These are phyloP conservation scores for Talaromyces sp. DNA, from an alignment of 2,329 filamentous ascomycete genomes.

Conservation along the genomic window DNA sequence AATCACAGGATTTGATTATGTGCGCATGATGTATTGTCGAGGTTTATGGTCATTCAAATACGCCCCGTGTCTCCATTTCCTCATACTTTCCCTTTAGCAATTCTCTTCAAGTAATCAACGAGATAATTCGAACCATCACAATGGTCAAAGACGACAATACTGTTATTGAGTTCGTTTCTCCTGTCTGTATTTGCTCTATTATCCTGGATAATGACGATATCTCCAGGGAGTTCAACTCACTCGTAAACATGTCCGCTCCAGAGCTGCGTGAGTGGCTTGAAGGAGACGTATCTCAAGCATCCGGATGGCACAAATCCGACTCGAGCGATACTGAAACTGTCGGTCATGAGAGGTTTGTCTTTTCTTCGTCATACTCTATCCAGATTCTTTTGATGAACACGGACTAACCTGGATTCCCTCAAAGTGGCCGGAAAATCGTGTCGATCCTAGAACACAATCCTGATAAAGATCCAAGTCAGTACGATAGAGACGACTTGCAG, in stretches of 20 bases:
- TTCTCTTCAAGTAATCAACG: too few relatives aligned
- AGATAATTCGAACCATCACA: background rate
- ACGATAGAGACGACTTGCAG: slow-evolving; percentile 9
- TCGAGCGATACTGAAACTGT: slow-evolving; percentile 9
- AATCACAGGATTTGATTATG: background rate
- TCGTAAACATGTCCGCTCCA: slow-evolving; percentile 11
- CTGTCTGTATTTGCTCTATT: too few relatives aligned
- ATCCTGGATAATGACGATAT: background rate
- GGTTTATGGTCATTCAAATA: background rate
- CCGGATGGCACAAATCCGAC: slow-evolving; percentile 11
- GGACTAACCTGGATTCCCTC: background rate
- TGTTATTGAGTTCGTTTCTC: slow-evolving; percentile 6
- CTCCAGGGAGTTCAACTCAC: slow-evolving; percentile 10
- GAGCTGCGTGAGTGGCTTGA: slow-evolving; percentile 12
- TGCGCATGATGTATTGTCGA: background rate
- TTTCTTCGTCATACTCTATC: background rate
- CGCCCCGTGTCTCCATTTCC: background rate
- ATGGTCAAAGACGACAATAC: slow-evolving; percentile 12
- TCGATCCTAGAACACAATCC: slow-evolving; percentile 12
- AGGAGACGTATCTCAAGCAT: slow-evolving; percentile 1
- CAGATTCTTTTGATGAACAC: background rate
- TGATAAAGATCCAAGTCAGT: slow-evolving; percentile 2
- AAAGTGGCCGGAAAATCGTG: slow-evolving; percentile 12
- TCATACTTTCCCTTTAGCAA: too few relatives aligned
- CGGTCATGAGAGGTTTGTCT: slow-evolving; percentile 10